Evolutionary conservation across 2,329 filamentous ascomycete genomes (phyloP).

Genomic region (Apiospora aurea): DNA sequence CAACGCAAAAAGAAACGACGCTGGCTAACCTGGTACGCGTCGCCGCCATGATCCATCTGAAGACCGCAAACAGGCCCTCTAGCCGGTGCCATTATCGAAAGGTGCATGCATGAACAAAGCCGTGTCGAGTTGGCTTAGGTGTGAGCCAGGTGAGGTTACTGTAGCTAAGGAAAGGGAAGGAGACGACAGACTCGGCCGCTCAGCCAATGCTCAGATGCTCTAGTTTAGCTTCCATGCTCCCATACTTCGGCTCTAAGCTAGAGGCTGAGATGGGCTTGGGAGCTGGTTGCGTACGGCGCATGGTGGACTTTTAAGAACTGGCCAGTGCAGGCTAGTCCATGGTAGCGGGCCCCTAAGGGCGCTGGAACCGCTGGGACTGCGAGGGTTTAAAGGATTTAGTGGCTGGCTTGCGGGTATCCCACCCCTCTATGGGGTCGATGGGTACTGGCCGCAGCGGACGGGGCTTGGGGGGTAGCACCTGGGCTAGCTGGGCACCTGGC

Average conservation of each 20-base stretch:
- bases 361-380: neutral
- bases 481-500: neutral
- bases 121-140: constrained; percentile 5
- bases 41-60: neutral
- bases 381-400: neutral
- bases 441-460: neutral
- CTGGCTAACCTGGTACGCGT: too few relatives aligned
- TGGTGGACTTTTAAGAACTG: constrained; percentile 8
- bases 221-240: constrained; percentile 12
- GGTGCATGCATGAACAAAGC: neutral
- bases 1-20: neutral
- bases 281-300: constrained; percentile 8
- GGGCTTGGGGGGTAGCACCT: too few relatives aligned
- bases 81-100: constrained; percentile 8
- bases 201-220: neutral
- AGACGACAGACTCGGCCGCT: too few relatives aligned
- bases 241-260: constrained; percentile 15
- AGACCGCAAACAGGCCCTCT: neutral
- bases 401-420: neutral
- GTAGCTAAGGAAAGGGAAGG: neutral
- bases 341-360: neutral
- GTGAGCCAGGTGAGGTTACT: constrained; percentile 12
- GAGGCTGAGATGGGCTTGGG: constrained; percentile 14
- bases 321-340: constrained; percentile 13
- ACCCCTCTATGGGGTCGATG: constrained; percentile 4